These are phyloP conservation scores for Athelia psychrophila DNA, from an alignment of 1,284 basidiomycete species.

Conservation along the genomic window DNA sequence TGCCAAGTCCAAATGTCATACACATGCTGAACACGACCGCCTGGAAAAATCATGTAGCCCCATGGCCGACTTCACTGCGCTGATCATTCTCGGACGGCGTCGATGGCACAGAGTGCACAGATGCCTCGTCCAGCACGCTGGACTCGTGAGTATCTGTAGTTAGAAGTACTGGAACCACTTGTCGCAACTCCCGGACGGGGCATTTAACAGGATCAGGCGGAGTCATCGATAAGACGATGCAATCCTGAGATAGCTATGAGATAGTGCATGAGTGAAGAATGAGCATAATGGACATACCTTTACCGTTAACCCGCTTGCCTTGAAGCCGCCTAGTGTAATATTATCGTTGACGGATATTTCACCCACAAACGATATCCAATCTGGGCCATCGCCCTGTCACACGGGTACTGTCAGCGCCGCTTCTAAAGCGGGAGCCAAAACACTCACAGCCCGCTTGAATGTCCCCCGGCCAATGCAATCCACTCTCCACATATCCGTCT, in stretches of 20 bases:
- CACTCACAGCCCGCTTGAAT: constrained; percentile 55
- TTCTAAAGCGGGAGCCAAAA: neutral
- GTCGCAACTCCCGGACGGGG: constrained; percentile 55
- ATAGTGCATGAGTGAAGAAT: neutral
- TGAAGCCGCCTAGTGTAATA: constrained; percentile 57
- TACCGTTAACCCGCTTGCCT: constrained; percentile 60
- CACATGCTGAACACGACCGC: neutral
- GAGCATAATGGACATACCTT: constrained; percentile 38
- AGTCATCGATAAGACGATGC: constrained; percentile 54
- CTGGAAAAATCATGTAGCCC: neutral
- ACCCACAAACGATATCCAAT: constrained; percentile 59
- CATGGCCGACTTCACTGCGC: constrained; percentile 4
- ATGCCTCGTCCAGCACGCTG: constrained; percentile 35
- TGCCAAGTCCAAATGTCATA: neutral
- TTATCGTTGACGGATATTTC: constrained; percentile 49
- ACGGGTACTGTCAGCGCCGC: neutral
- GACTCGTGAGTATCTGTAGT: constrained; percentile 58
- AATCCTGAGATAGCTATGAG: constrained; percentile 44
- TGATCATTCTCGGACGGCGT: constrained; percentile 24
- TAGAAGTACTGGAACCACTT: constrained; percentile 61
- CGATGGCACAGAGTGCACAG: constrained; percentile 23
- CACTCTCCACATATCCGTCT: constrained; percentile 69
- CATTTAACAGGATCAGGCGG: constrained; percentile 53
- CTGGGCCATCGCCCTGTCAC: constrained; percentile 53
- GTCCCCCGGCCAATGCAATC: constrained; percentile 60